Percentiles rank a stretch among this genome's conserved stretches.
These are phyloP conservation scores for Pseudogymnoascus sp. DNA, from an alignment of 2,329 filamentous ascomycete species.

Conservation along the genomic window DNA sequence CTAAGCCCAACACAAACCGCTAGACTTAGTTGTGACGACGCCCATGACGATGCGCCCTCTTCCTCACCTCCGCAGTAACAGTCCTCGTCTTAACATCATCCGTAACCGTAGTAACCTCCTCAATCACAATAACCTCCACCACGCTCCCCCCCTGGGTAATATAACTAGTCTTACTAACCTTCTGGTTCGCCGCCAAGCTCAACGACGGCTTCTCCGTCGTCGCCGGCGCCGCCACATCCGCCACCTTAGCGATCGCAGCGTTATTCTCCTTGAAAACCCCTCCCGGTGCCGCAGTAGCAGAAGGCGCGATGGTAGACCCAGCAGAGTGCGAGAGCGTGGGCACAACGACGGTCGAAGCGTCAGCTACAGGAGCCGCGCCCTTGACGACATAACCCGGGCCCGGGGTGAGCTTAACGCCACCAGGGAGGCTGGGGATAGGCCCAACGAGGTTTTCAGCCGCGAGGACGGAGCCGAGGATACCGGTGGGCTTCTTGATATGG, in stretches of 20 bases:
- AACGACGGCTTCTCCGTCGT: neutral
- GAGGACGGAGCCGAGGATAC: constrained; percentile 46
- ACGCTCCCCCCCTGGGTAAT: neutral
- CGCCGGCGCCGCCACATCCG: neutral
- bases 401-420: constrained; percentile 34
- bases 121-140: neutral
- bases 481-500: constrained; percentile 44
- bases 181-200: neutral
- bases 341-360: constrained; percentile 17
- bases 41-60: neutral
- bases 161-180: neutral
- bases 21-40: neutral
- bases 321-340: constrained; percentile 25
- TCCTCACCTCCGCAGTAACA: neutral
- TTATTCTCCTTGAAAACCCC: constrained; percentile 25
- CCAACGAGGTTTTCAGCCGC: constrained; percentile 50
- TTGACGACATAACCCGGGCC: constrained; percentile 31
- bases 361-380: constrained; percentile 11
- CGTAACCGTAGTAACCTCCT: neutral
- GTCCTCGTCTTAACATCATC: neutral
- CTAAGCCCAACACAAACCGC: neutral
- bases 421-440: constrained; percentile 53
- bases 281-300: constrained; percentile 21
- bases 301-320: constrained; percentile 16
- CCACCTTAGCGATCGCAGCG: neutral